Percentiles rank a stretch among this genome's conserved stretches.
Evolutionary conservation across 352 stramenopile genomes (phyloP).

Genomic region (Phytopythium mirpurense): DNA sequence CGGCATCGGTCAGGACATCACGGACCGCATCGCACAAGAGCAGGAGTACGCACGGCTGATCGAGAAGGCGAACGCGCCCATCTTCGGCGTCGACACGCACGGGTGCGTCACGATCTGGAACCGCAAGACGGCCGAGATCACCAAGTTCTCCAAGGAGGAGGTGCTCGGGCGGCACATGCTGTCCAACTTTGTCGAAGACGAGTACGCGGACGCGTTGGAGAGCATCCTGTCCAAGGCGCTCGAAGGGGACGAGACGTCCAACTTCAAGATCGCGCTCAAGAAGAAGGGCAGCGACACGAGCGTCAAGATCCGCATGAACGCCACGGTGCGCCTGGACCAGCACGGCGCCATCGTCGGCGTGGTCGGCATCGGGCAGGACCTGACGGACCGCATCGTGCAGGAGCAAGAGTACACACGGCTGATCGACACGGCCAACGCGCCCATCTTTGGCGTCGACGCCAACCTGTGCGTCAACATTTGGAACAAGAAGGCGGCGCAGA

Average conservation of each 20-base stretch:
- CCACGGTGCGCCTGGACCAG: constrained; percentile 58
- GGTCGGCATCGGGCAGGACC: constrained; percentile 83
- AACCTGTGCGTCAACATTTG: constrained; percentile 89
- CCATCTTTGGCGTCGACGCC: constrained; percentile 89
- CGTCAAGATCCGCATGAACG: constrained; percentile 69
- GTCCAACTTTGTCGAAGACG: constrained; percentile 46
- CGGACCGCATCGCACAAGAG: constrained; percentile 64
- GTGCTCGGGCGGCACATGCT: constrained; percentile 45
- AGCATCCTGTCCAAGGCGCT: constrained; percentile 54
- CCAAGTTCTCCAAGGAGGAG: constrained; percentile 37
- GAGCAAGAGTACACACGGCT: constrained; percentile 86
- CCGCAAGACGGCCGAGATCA: constrained; percentile 42
- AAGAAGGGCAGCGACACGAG: constrained; percentile 60
- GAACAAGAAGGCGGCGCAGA: constrained; percentile 90
- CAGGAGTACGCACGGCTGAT: constrained; percentile 52
- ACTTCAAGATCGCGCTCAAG: constrained; percentile 82
- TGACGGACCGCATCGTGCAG: constrained; percentile 82
- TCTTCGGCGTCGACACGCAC: constrained; percentile 55
- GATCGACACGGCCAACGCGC: constrained; percentile 89
- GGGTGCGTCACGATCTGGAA: constrained; percentile 54
- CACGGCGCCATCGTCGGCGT: constrained; percentile 79
- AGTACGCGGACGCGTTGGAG: constrained; percentile 43
- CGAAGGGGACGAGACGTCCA: constrained; percentile 59
- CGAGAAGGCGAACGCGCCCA: constrained; percentile 60
- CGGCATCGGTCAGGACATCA: constrained; percentile 86